Evolutionary conservation across 2,329 filamentous ascomycete species (phyloP).

Genomic region (Daldinia eschscholtzii): DNA sequence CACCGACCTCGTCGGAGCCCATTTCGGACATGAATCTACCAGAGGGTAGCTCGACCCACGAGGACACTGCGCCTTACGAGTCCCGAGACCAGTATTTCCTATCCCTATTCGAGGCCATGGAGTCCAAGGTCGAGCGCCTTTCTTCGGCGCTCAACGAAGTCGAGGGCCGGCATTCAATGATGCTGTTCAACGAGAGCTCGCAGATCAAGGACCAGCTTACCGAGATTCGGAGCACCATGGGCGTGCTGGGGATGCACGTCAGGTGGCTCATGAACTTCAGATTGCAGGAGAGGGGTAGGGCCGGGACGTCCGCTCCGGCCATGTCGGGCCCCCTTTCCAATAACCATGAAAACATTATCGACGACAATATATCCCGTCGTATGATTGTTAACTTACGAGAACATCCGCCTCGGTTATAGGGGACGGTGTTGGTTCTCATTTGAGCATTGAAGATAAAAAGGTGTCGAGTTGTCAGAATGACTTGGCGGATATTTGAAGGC

Average conservation of each 20-base stretch:
- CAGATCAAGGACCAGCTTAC: conserved; percentile 73
- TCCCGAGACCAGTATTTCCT: conserved; percentile 60
- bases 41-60: conserved; percentile 38
- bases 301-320: conserved; percentile 43
- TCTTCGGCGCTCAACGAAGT: conserved; percentile 69
- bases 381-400: conserved; percentile 52
- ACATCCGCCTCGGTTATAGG: conserved; percentile 50
- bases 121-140: conserved; percentile 68
- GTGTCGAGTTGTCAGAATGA: not conserved
- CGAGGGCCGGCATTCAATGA: conserved; percentile 70
- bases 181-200: conserved; percentile 72
- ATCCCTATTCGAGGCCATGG: conserved; percentile 63
- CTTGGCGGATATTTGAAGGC: not conserved
- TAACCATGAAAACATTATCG: conserved; percentile 45
- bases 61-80: conserved; percentile 51
- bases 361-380: conserved; percentile 46
- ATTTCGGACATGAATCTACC: conserved; percentile 48
- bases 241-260: conserved; percentile 70
- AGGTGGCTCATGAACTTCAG: conserved; percentile 69
- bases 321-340: conserved; percentile 44
- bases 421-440: not conserved
- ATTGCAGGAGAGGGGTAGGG: conserved; percentile 60
- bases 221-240: conserved; percentile 69
- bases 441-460: not conserved
- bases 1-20: conserved; percentile 42